These are phyloP conservation scores for Nicotiana rustica DNA, from an alignment of 305 asterid species.

Conservation along the genomic window DNA sequence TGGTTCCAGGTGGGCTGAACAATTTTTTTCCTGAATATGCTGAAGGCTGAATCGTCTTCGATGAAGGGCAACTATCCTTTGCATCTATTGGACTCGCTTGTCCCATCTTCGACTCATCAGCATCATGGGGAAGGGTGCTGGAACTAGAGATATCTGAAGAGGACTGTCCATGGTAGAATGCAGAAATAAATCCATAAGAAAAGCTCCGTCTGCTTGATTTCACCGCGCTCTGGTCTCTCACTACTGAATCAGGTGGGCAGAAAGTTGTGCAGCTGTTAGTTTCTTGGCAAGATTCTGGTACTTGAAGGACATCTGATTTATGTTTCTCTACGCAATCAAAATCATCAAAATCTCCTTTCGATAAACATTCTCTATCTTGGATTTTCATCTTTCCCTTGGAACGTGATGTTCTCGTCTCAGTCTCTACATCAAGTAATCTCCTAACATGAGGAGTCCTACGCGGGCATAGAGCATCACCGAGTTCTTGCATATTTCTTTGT, in stretches of 20 bases:
- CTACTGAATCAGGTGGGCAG: constrained; percentile 41
- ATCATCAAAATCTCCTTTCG: constrained; percentile 37
- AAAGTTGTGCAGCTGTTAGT: constrained; percentile 7
- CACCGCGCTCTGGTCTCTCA: constrained; percentile 29
- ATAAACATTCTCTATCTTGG: constrained; percentile 40
- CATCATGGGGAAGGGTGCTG: constrained; percentile 40
- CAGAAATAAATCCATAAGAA: constrained; percentile 39
- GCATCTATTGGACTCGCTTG: constrained; percentile 35
- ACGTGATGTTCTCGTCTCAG: neutral
- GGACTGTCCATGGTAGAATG: constrained; percentile 31
- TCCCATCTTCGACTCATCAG: constrained; percentile 28
- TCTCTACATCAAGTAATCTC: constrained; percentile 38
- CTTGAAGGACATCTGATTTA: constrained; percentile 35
- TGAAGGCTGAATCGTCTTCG: constrained; percentile 38
- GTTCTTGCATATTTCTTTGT: constrained; percentile 34
- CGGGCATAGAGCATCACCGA: constrained; percentile 31
- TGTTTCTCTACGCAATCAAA: constrained; percentile 39
- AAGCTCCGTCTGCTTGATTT: constrained; percentile 41
- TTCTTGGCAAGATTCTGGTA: constrained; percentile 42
- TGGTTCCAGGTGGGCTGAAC: constrained; percentile 48
- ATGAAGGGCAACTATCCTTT: constrained; percentile 37
- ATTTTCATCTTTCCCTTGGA: constrained; percentile 46
- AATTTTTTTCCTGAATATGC: constrained; percentile 40
- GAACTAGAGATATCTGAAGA: constrained; percentile 38
- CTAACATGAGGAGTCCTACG: constrained; percentile 35